Evolutionary conservation across 208 protist genomes (phyloP).

Genomic region (Crithidia bombi): DNA sequence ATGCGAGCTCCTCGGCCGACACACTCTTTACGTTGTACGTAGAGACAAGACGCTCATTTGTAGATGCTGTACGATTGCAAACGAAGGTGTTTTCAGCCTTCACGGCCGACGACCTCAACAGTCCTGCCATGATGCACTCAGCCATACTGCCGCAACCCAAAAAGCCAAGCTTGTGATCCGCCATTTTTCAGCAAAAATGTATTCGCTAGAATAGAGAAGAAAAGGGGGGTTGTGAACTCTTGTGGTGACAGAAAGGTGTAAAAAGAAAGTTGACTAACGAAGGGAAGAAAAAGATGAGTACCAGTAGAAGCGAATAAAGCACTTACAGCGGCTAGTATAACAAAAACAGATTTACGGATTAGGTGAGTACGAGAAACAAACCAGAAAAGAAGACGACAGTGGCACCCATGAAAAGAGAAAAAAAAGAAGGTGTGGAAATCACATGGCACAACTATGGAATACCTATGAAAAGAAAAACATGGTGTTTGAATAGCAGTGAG

Average conservation of each 20-base stretch:
- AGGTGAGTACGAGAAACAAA: background rate
- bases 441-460: no score
- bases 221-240: background rate
- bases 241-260: background rate
- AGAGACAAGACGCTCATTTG: constrained; percentile 48
- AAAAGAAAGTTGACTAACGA: background rate
- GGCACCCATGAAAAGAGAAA: background rate
- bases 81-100: constrained; percentile 63
- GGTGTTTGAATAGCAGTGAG: no score
- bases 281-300: background rate
- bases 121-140: constrained; percentile 83
- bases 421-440: background rate
- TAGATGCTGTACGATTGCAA: constrained; percentile 62
- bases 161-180: constrained; percentile 77
- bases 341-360: no score
- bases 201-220: no score
- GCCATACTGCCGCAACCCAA: constrained; percentile 96
- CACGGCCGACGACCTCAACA: constrained; percentile 45
- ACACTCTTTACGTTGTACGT: constrained; percentile 57
- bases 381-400: background rate
- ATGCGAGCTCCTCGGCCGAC: constrained; percentile 56
- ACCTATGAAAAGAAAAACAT: no score
- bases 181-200: constrained; percentile 8
- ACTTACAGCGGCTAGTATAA: no score
- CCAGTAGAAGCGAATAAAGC: background rate